Evolutionary conservation across 2,329 filamentous ascomycete species (phyloP).

Genomic region (Coniochaeta ligniaria): DNA sequence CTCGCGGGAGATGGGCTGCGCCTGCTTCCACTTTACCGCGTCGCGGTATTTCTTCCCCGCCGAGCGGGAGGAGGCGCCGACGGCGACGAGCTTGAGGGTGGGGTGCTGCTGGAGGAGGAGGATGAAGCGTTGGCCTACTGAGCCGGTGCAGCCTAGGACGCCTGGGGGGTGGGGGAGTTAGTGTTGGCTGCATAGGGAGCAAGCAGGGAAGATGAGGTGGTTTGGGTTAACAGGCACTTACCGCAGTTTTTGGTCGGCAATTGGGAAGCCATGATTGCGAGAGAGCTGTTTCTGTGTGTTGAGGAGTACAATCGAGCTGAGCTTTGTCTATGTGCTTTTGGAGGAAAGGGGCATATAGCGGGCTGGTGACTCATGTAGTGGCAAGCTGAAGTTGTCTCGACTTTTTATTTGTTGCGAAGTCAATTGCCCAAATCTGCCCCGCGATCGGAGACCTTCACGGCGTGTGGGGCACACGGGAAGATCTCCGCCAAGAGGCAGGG

Average conservation of each 20-base stretch:
- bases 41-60: constrained; percentile 92
- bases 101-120: constrained; percentile 85
- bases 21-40: constrained; percentile 93
- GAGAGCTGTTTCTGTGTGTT: background rate
- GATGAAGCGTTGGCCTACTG: constrained; percentile 92
- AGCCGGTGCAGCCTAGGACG: constrained; percentile 87
- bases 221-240: constrained; percentile 22
- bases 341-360: background rate
- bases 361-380: background rate
- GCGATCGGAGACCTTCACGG: constrained; percentile 1
- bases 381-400: background rate
- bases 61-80: constrained; percentile 83
- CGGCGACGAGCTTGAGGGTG: constrained; percentile 75
- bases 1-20: constrained; percentile 64
- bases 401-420: background rate
- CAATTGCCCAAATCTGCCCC: background rate
- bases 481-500: background rate
- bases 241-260: constrained; percentile 54
- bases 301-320: background rate
- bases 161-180: constrained; percentile 30
- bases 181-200: constrained; percentile 4
- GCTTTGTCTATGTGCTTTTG: background rate
- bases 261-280: constrained; percentile 21
- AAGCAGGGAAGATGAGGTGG: background rate
- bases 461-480: background rate